phyloP scores from a whole-genome alignment of 768 basidiomycete genomes.

The Trametes maxima region DNA sequence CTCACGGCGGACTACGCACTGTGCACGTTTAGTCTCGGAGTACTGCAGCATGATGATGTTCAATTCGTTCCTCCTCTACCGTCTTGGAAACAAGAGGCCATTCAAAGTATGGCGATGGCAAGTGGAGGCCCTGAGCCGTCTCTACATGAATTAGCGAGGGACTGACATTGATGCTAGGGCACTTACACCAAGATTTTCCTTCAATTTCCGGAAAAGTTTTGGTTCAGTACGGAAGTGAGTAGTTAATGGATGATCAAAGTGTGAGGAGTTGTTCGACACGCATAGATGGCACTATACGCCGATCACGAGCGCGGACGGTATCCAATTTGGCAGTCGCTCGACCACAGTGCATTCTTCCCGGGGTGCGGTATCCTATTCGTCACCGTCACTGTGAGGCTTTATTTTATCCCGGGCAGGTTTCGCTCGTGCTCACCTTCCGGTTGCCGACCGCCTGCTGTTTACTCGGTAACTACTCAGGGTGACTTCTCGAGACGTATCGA shows the following conservation, averaged over 20 bases:
- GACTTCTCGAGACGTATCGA: constrained; percentile 64
- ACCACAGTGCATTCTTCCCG: constrained; percentile 57
- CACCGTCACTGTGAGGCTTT: constrained; percentile 45
- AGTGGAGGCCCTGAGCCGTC: not conserved
- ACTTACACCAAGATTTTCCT: constrained; percentile 73
- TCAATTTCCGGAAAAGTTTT: constrained; percentile 63
- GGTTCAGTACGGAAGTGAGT: constrained; percentile 48
- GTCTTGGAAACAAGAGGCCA: constrained; percentile 60
- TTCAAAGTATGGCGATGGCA: constrained; percentile 64
- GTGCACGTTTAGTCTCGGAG: constrained; percentile 71
- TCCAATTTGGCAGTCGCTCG: constrained; percentile 70
- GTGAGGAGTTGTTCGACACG: too few relatives aligned
- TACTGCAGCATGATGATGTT: constrained; percentile 66
- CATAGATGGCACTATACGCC: constrained; percentile 60
- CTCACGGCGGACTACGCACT: constrained; percentile 60
- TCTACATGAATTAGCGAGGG: constrained; percentile 37
- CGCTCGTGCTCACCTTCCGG: not conserved
- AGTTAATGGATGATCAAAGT: not conserved
- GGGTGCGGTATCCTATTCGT: constrained; percentile 60
- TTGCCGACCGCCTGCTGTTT: not conserved
- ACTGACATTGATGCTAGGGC: constrained; percentile 63
- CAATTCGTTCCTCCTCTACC: constrained; percentile 56
- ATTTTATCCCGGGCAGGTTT: not conserved
- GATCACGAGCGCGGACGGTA: constrained; percentile 61
- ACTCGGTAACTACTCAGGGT: constrained; percentile 42